Base-by-base conservation (phyloP, 2,329 filamentous ascomycete genomes). In the Scedosporium boydii region DNA sequence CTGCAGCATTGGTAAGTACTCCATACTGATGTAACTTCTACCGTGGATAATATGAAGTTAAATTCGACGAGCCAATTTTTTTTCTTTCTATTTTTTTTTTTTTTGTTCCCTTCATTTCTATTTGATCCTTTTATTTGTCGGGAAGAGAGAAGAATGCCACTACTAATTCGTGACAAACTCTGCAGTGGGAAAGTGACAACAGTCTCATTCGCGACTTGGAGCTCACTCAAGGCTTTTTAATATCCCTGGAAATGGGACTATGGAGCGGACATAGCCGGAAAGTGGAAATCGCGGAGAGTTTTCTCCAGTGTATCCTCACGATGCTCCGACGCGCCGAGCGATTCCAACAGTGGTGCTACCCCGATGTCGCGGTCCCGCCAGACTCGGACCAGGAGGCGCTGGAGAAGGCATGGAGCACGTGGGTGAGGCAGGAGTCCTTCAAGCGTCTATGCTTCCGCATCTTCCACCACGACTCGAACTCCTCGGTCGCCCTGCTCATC, bases 341-440 rank as follows among this genome's bases (percentile, higher is more conserved):
- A 69, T 71, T 75, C 58, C 68, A 68, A 41, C 65, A 64, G 10
- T 68, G 66, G 1, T 62, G 63, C 0, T 72, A 69, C 26, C 61
- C 66, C 3, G 63, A 67, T 6, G 41, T 60, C 2, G 53, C 58
- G 3, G 16, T 71, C 69, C 1, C 71, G 68, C 44, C 74, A 74
- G 26, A 80, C 1, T 87, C 89, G 63, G 76, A 82, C 23, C 84
- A 82, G 1, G 71, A 82, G n/a, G 74, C 74, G 2, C 73, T 91
- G 0, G 81, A 89, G 64, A 73, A 77, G 3, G 89, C 89, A 67
- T 91, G 88, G 88, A 78, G 74, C 62, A 72, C 74, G 26, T 91
- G 88, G 88, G 78, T 83, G 12, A 77, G 83, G 57, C 77, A 82
- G 64, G 87, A 90, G 69, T 85, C 83, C 2, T 88, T 84, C 75